These are phyloP conservation scores for Myxozyma neotropica DNA, from an alignment of 805 yeast genomes.

Conservation along the genomic window DNA sequence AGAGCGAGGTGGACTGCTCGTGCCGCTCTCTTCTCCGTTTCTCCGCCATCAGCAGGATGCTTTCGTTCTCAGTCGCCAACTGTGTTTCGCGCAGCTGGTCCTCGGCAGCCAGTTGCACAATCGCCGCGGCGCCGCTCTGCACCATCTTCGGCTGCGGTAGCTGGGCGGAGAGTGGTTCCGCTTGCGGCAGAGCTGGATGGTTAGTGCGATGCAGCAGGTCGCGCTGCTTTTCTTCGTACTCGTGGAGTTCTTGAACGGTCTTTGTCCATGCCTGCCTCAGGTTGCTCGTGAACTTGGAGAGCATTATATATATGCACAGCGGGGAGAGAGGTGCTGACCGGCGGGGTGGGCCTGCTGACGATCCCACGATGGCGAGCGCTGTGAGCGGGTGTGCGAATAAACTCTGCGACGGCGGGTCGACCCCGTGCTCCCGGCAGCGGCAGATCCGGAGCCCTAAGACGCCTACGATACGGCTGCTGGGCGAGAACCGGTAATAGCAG, in stretches of 20 bases:
- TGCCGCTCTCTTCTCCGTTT: neutral
- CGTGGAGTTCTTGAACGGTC: slow-evolving; percentile 26
- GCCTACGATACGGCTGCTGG: too few relatives aligned
- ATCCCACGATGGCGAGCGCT: too few relatives aligned
- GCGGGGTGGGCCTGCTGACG: too few relatives aligned
- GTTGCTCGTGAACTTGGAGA: slow-evolving; percentile 8
- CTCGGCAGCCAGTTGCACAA: slow-evolving; percentile 2
- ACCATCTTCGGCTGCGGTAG: too few relatives aligned
- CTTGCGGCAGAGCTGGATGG: neutral
- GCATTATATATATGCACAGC: slow-evolving; percentile 16
- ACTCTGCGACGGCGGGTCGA: too few relatives aligned
- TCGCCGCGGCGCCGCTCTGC: slow-evolving; percentile 2
- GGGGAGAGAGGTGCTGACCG: too few relatives aligned
- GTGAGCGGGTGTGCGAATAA: too few relatives aligned
- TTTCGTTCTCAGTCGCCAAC: too few relatives aligned
- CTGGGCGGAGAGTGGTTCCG: too few relatives aligned
- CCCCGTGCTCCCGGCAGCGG: too few relatives aligned
- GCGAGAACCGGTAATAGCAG: too few relatives aligned
- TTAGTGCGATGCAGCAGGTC: neutral
- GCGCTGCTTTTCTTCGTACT: slow-evolving; percentile 2
- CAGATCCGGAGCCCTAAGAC: too few relatives aligned
- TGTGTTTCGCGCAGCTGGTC: neutral
- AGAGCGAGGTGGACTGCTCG: neutral
- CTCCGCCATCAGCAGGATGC: neutral
- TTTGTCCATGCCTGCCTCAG: slow-evolving; percentile 25